Conservation (phyloP, 1,139 yeast species). For the Yamadazyma triangularis region DNA sequence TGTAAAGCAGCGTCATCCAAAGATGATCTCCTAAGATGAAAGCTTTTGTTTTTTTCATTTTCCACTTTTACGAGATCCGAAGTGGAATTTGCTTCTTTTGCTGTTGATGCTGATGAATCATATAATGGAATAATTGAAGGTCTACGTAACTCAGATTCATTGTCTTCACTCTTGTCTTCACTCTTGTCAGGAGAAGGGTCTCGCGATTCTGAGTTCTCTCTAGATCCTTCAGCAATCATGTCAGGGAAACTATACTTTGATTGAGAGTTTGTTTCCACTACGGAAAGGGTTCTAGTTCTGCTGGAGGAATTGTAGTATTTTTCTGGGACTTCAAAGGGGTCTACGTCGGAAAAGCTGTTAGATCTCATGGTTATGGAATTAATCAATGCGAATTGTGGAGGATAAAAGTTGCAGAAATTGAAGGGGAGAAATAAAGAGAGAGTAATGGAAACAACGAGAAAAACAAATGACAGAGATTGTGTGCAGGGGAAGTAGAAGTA, state of each 20-base stretch:
- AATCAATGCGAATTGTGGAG: too few relatives aligned
- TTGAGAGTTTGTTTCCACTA: slow-evolving; percentile 22
- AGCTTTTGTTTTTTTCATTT: slow-evolving; percentile 7
- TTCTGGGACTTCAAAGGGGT: slow-evolving; percentile 67
- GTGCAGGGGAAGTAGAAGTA: too few relatives aligned
- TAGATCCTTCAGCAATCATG: slow-evolving; percentile 10
- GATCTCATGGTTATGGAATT: too few relatives aligned
- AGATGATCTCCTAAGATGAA: slow-evolving; percentile 52
- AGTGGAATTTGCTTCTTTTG: slow-evolving; percentile 8
- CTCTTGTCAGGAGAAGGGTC: slow-evolving; percentile 10
- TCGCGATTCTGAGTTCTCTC: slow-evolving; percentile 4
- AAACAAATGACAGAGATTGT: too few relatives aligned
- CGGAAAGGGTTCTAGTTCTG: slow-evolving; percentile 48
- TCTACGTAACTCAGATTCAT: slow-evolving; percentile 10
- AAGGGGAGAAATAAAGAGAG: too few relatives aligned
- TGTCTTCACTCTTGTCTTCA: slow-evolving; percentile 1
- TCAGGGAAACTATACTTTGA: slow-evolving; percentile 4
- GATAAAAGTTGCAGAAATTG: too few relatives aligned
- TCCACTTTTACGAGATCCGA: slow-evolving; percentile 8
- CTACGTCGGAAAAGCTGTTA: slow-evolving; percentile 32
- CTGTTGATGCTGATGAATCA: slow-evolving; percentile 10
- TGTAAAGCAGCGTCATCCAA: slow-evolving; percentile 50
- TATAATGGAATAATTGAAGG: slow-evolving; percentile 36
- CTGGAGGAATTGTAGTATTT: slow-evolving; percentile 49
- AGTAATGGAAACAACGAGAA: too few relatives aligned